phyloP scores from a whole-genome alignment of 2,329 filamentous ascomycete species.

The Claviceps lovelessii region DNA sequence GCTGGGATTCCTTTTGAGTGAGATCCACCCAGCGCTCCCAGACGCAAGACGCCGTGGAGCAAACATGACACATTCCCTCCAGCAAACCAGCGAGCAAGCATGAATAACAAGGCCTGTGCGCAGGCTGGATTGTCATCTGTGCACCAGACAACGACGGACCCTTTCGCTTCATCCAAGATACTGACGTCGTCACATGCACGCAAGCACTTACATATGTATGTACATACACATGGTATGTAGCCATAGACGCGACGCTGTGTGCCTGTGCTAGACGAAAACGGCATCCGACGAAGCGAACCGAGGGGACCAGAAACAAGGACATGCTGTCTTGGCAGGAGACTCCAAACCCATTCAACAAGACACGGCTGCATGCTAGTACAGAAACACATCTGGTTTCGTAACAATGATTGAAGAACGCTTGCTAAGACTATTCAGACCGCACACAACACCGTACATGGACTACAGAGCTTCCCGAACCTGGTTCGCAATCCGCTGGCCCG shows the following conservation, averaged over 20 bases:
- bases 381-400: neutral
- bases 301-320: neutral
- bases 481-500: too few relatives aligned
- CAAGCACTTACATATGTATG: neutral
- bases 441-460: neutral
- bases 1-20: neutral
- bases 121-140: too few relatives aligned
- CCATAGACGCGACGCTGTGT: neutral
- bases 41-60: too few relatives aligned
- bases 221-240: too few relatives aligned
- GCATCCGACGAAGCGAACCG: too few relatives aligned
- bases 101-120: neutral
- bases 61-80: too few relatives aligned
- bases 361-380: neutral
- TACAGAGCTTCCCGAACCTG: slow-evolving; percentile 7
- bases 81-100: neutral
- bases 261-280: neutral
- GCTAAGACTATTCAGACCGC: neutral
- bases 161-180: neutral
- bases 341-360: neutral
- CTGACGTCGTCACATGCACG: neutral
- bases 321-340: neutral
- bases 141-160: too few relatives aligned
- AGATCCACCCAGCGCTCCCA: neutral
- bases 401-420: neutral